Percentiles rank a stretch among this genome's conserved stretches.
These are phyloP conservation scores for Elaeis guineensis DNA, from an alignment of 176 grass and related monocot species.

Conservation along the genomic window DNA sequence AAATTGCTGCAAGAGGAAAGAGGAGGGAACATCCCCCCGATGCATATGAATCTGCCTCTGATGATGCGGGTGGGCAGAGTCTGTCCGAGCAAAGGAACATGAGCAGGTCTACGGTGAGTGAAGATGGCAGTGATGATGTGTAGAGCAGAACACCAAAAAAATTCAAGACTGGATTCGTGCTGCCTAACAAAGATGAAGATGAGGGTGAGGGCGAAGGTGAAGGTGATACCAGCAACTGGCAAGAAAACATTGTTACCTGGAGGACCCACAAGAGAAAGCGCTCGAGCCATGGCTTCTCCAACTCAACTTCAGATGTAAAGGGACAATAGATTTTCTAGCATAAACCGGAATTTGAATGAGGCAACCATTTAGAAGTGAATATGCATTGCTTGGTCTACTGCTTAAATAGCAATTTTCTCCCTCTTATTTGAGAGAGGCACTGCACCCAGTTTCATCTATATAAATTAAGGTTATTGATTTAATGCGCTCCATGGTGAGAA, in stretches of 20 bases:
- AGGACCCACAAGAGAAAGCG: constrained; percentile 81
- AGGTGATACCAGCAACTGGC: constrained; percentile 37
- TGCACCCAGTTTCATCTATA: no score
- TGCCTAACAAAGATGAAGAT: constrained; percentile 17
- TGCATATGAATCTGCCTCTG: constrained; percentile 22
- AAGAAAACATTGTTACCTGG: constrained; percentile 54
- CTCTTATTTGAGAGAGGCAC: no score
- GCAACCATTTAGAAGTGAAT: no score
- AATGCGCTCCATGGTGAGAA: no score
- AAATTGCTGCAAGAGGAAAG: constrained; percentile 52
- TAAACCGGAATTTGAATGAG: background rate
- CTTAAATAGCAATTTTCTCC: no score
- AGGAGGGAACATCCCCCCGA: constrained; percentile 37
- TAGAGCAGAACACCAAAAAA: background rate
- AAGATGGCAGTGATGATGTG: constrained; percentile 24
- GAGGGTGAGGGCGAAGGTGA: constrained; percentile 26
- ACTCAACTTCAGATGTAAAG: constrained; percentile 34
- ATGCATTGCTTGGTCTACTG: no score
- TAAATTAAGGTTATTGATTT: no score
- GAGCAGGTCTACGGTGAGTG: constrained; percentile 22
- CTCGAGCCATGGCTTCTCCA: constrained; percentile 48
- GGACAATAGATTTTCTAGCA: background rate
- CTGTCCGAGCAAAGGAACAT: constrained; percentile 29
- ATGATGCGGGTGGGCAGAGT: constrained; percentile 23
- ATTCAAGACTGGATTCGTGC: background rate